phyloP scores from a whole-genome alignment of 768 basidiomycete genomes.

The Macrolepiota fuliginosa region DNA sequence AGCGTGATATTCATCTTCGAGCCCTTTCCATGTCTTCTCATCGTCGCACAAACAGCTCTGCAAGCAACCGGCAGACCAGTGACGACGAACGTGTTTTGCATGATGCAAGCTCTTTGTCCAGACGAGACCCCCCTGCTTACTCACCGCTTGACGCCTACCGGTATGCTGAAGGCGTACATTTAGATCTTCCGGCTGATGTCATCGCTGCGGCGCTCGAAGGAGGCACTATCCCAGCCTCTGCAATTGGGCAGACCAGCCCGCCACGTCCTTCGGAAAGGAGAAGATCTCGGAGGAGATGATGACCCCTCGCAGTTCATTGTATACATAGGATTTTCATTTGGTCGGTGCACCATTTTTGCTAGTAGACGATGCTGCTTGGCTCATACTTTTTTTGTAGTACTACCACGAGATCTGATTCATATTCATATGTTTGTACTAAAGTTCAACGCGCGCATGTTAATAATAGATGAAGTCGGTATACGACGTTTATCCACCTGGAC shows the following conservation, averaged over 20 bases:
- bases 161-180: slow-evolving; percentile 86
- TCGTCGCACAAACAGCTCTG: slow-evolving; percentile 34
- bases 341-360: slow-evolving; percentile 19
- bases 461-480: slow-evolving; percentile 6
- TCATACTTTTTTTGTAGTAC: slow-evolving; percentile 11
- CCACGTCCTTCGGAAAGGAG: slow-evolving; percentile 50
- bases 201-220: slow-evolving; percentile 89
- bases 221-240: slow-evolving; percentile 54
- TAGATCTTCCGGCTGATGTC: slow-evolving; percentile 90
- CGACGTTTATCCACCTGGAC: not conserved
- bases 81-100: slow-evolving; percentile 29
- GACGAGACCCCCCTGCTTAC: slow-evolving; percentile 81
- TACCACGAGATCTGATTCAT: slow-evolving; percentile 11
- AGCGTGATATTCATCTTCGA: slow-evolving; percentile 57
- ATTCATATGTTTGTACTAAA: slow-evolving; percentile 14
- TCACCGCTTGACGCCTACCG: slow-evolving; percentile 85
- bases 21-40: slow-evolving; percentile 58
- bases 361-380: not conserved
- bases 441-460: not conserved
- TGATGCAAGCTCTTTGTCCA: slow-evolving; percentile 31
- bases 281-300: slow-evolving; percentile 56
- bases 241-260: slow-evolving; percentile 49
- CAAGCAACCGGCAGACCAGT: slow-evolving; percentile 20
- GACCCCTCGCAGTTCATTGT: slow-evolving; percentile 16
- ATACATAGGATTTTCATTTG: slow-evolving; percentile 25